phyloP scores from a whole-genome alignment of 2,329 filamentous ascomycete species.

The Fusarium sp. region DNA sequence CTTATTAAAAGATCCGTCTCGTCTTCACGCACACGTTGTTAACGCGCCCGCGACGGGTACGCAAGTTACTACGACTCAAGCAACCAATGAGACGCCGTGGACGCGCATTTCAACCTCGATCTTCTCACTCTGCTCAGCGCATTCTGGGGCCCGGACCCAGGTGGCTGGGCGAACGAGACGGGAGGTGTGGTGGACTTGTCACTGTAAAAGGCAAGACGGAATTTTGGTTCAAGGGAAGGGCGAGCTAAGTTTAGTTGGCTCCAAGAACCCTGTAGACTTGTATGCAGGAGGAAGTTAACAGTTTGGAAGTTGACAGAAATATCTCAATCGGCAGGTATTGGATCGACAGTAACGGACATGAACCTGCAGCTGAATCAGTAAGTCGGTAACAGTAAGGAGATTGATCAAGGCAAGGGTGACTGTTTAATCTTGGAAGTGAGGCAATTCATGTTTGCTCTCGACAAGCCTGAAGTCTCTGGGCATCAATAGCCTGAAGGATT shows the following conservation, averaged over 20 bases:
- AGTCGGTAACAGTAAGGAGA: constrained; percentile 16
- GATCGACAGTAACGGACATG: constrained; percentile 33
- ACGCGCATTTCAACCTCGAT: constrained; percentile 42
- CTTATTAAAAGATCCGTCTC: constrained; percentile 32
- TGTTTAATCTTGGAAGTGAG: constrained; percentile 4
- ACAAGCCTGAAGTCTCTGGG: constrained; percentile 5
- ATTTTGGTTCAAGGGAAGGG: constrained; percentile 15
- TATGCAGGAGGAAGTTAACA: constrained; percentile 8
- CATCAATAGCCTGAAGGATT: constrained; percentile 1
- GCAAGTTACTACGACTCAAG: background rate
- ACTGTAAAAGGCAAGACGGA: constrained; percentile 24
- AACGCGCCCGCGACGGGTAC: constrained; percentile 44
- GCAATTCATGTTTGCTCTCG: background rate
- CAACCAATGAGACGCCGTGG: constrained; percentile 39
- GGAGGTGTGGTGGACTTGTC: constrained; percentile 11
- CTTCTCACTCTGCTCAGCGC: constrained; percentile 27
- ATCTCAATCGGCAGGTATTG: constrained; percentile 22
- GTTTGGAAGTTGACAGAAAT: constrained; percentile 32
- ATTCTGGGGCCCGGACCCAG: constrained; percentile 31
- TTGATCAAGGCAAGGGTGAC: constrained; percentile 24
- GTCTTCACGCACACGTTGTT: constrained; percentile 33
- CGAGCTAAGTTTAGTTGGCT: constrained; percentile 43
- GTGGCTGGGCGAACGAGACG: constrained; percentile 44
- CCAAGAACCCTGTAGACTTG: constrained; percentile 29
- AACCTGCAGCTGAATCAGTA: constrained; percentile 11